These are phyloP conservation scores for Mortierella alpina DNA, from an alignment of 192 early-diverging fungal species.

Conservation along the genomic window DNA sequence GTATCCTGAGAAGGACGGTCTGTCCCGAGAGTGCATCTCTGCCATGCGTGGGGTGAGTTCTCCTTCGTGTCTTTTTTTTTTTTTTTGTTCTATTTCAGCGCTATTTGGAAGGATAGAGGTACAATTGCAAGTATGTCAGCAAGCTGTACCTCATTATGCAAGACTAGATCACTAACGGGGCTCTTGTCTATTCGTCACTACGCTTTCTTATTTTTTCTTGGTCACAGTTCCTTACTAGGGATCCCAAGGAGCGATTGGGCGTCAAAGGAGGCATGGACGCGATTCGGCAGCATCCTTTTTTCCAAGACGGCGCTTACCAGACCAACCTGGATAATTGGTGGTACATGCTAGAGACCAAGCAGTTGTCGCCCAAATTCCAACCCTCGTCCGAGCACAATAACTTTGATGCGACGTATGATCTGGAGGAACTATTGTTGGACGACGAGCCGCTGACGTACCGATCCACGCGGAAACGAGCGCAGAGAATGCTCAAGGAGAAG, in stretches of 20 bases:
- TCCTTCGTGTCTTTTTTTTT: background rate
- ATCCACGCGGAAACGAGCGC: constrained; percentile 41
- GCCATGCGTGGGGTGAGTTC: constrained; percentile 72
- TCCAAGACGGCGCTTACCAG: constrained; percentile 54
- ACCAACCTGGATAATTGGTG: constrained; percentile 51
- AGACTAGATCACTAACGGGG: too few relatives aligned
- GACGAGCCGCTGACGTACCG: constrained; percentile 70
- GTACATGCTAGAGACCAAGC: constrained; percentile 57
- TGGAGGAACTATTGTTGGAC: constrained; percentile 78
- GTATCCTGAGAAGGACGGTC: constrained; percentile 65
- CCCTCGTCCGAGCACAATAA: constrained; percentile 66
- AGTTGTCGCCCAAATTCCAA: constrained; percentile 54
- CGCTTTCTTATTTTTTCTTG: background rate
- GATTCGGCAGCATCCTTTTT: constrained; percentile 63
- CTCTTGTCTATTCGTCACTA: background rate
- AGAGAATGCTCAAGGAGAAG: constrained; percentile 46
- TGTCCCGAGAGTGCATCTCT: constrained; percentile 77
- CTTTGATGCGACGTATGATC: constrained; percentile 82
- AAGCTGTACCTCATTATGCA: too few relatives aligned
- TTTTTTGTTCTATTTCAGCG: background rate
- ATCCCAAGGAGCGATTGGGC: constrained; percentile 62
- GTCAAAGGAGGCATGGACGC: constrained; percentile 56
- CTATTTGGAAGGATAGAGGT: background rate
- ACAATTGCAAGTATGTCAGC: background rate
- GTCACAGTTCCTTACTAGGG: constrained; percentile 64